Conservation (phyloP, 352 stramenopile genomes). For the Saprolegnia diclina region DNA sequence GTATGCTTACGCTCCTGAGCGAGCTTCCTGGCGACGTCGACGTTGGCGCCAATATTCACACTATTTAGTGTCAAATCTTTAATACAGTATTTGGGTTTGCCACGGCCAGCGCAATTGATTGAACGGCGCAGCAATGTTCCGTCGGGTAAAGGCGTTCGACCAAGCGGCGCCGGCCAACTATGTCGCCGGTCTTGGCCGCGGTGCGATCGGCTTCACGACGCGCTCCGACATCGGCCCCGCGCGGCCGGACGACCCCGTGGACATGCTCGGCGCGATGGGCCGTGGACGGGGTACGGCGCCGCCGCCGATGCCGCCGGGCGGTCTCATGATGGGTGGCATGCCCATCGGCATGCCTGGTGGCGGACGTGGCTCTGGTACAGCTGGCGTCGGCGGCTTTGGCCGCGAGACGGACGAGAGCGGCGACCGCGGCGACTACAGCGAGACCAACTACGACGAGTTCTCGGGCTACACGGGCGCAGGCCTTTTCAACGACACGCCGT, state of each 20-base stretch:
- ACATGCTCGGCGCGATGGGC: slow-evolving; percentile 50
- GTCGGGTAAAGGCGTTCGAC: slow-evolving; percentile 26
- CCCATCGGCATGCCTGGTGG: slow-evolving; percentile 30
- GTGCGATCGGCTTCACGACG: slow-evolving; percentile 96
- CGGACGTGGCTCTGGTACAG: slow-evolving; percentile 70
- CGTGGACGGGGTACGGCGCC: slow-evolving; percentile 59
- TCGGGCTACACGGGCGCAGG: slow-evolving; percentile 74
- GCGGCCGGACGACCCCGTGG: slow-evolving; percentile 49
- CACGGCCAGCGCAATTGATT: neutral
- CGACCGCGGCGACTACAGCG: slow-evolving; percentile 85
- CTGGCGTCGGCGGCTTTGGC: slow-evolving; percentile 74
- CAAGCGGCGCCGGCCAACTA: slow-evolving; percentile 90
- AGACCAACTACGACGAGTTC: slow-evolving; percentile 91
- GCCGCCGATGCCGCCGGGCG: neutral
- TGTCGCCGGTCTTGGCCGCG: slow-evolving; percentile 92
- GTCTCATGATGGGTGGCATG: slow-evolving; percentile 28
- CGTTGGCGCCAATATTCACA: too few relatives aligned
- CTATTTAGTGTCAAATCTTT: too few relatives aligned
- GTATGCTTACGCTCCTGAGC: too few relatives aligned
- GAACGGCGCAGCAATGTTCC: slow-evolving; percentile 4
- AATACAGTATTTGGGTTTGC: too few relatives aligned
- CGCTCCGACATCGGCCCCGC: slow-evolving; percentile 94
- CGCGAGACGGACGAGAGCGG: slow-evolving; percentile 83
- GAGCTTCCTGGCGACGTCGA: too few relatives aligned
- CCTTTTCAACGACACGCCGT: slow-evolving; percentile 89